A percentile compares a stretch with the other conserved stretches of the same genome.
Evolutionary conservation across 73 alveolate species (phyloP).

Genomic region (Symbiodinium pilosum): DNA sequence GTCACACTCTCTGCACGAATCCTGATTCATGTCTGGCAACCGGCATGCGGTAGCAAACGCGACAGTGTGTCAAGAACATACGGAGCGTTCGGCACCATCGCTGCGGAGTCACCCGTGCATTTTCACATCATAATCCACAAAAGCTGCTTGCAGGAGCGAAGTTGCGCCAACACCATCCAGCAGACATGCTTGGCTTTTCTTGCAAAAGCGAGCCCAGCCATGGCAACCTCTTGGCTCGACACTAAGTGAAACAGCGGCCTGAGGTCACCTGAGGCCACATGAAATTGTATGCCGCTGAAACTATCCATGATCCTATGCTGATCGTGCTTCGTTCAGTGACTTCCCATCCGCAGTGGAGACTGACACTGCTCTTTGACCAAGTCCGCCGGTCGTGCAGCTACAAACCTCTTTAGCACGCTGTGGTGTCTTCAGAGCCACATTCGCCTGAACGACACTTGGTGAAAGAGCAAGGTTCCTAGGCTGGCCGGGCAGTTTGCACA

Average conservation of each 20-base stretch:
- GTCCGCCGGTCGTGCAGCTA: not conserved
- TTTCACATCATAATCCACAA: not conserved
- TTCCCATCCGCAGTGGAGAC: conserved; percentile 14
- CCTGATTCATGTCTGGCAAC: too few relatives aligned
- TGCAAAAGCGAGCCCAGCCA: not conserved
- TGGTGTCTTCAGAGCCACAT: too few relatives aligned
- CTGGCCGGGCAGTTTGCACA: not conserved
- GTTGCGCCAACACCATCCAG: not conserved
- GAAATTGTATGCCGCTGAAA: not conserved
- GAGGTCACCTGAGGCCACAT: not conserved
- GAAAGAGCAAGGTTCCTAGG: not conserved
- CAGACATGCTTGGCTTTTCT: too few relatives aligned
- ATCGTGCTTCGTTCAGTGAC: too few relatives aligned
- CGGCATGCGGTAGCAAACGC: not conserved
- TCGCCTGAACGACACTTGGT: not conserved
- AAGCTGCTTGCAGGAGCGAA: not conserved
- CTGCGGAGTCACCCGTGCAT: not conserved
- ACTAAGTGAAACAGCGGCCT: not conserved
- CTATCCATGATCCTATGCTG: too few relatives aligned
- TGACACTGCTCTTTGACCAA: conserved; percentile 1
- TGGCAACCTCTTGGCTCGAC: not conserved
- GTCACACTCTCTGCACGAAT: too few relatives aligned
- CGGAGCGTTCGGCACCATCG: not conserved
- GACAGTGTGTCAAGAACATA: not conserved
- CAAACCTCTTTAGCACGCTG: not conserved